Evolutionary conservation across 1,284 basidiomycete species (phyloP).

Genomic region (Cutaneotrichosporon arboriforme): DNA sequence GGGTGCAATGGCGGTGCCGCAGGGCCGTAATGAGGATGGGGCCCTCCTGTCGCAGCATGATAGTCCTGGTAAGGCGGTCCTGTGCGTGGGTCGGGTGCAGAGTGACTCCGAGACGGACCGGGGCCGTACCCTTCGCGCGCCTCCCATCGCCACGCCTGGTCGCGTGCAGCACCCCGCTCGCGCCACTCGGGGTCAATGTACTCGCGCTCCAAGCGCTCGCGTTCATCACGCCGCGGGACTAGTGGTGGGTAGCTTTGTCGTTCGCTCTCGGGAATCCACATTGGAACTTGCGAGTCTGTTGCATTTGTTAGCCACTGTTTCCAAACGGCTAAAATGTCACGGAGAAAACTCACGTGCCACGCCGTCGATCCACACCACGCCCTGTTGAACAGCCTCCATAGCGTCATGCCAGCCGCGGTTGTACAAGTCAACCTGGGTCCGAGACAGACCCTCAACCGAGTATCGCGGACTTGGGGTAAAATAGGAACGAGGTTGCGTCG

Average conservation of each 20-base stretch:
- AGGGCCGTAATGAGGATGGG: not conserved
- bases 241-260: not conserved
- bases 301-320: not conserved
- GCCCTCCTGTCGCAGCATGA: no score
- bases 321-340: not conserved
- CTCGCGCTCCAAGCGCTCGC: no score
- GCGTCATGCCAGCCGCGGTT: conserved; percentile 11
- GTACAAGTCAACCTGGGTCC: not conserved
- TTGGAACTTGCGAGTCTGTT: not conserved
- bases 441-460: not conserved
- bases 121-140: not conserved
- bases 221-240: no score
- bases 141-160: no score
- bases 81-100: not conserved
- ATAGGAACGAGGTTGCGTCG: not conserved
- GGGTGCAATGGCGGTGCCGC: not conserved
- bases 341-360: conserved; percentile 11
- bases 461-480: conserved; percentile 7
- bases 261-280: not conserved
- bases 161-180: no score
- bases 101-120: not conserved
- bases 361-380: conserved; percentile 9
- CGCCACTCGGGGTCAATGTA: no score
- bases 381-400: conserved; percentile 6
- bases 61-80: not conserved